Base-by-base conservation (phyloP, 1,284 basidiomycete genomes). In the Pyrrhoderma lamaoense region DNA sequence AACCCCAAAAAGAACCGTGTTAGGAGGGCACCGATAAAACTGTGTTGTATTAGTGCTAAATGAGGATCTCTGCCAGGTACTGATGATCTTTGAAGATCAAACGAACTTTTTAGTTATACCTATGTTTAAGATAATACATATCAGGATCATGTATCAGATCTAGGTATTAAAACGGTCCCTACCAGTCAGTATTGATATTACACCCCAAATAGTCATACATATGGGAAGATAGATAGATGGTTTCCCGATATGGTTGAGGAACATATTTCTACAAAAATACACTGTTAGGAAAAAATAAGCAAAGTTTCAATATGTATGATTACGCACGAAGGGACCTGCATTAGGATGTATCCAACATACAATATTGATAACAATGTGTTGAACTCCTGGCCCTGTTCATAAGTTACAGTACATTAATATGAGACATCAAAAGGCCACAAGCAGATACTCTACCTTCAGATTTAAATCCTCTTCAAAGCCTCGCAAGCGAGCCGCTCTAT, bases 1-100 rank as follows among this genome's bases (percentile, higher is more conserved):
- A 67, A 67, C 23, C 81, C 85, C 25, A 90, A 75, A 66, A 89
- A 82, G 64, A 90, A 86, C n/a, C 88, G 75, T 0, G 81, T 82
- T 39, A 83, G 69, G 8, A 90, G 70, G 0, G 77, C 83, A 16
- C 82, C 79, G 22, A 71, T 67, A 60, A 85, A 91, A 64, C 80
- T 85, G 55, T 18, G 45, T 40, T 47, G 21, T 40, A 34, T 49
- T 51, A 57, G 59, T 7, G n/a, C n/a, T n/a, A n/a, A n/a, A n/a
- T 34, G 8, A 25, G 37, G 18, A 18, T 9, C 57, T 70, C 52
- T 56, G 78, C 79, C 73, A 16, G 16, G 8, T 19, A n/a, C 4
- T 7, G 9, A 42, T 2, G 36, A 3, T 11, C 8, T n/a, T n/a
- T n/a, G n/a, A n/a, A n/a, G n/a, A n/a, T n/a, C 21, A 19, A 2